phyloP scores from a whole-genome alignment of 148 eudicot genomes.

The Dysphania ambrosioides region DNA sequence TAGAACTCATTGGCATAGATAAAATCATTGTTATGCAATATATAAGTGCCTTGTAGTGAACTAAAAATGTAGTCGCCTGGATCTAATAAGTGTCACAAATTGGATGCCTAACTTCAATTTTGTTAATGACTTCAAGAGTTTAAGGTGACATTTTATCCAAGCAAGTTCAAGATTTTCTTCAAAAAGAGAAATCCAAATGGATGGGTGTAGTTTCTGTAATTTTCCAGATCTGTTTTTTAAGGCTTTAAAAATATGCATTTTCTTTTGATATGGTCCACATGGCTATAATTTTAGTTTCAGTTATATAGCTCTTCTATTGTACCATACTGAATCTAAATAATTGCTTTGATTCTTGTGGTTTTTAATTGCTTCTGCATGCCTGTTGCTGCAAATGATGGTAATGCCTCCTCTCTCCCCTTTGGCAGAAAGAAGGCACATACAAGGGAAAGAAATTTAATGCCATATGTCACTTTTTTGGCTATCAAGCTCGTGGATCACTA shows the following conservation, averaged over 20 bases:
- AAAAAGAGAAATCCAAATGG: not conserved
- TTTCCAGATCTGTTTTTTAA: not conserved
- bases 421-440: slow-evolving; percentile 97
- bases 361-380: not conserved
- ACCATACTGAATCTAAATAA: no score
- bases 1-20: no score
- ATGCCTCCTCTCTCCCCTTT: slow-evolving; percentile 3
- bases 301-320: not conserved
- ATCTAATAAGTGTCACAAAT: not conserved
- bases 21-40: not conserved
- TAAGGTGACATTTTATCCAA: not conserved
- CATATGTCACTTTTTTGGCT: slow-evolving; percentile 97
- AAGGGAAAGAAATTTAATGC: slow-evolving; percentile 98
- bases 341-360: not conserved
- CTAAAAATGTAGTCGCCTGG: not conserved
- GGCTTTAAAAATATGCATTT: not conserved
- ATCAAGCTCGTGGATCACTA: slow-evolving; percentile 96
- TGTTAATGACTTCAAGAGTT: no score
- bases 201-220: not conserved
- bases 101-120: not conserved
- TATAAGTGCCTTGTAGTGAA: not conserved
- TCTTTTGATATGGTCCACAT: not conserved
- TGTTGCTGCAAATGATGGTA: slow-evolving; percentile 9
- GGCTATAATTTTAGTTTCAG: not conserved
- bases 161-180: not conserved